Conservation (phyloP, 495 filamentous ascomycete genomes). For the Penicillium verhagenii region DNA sequence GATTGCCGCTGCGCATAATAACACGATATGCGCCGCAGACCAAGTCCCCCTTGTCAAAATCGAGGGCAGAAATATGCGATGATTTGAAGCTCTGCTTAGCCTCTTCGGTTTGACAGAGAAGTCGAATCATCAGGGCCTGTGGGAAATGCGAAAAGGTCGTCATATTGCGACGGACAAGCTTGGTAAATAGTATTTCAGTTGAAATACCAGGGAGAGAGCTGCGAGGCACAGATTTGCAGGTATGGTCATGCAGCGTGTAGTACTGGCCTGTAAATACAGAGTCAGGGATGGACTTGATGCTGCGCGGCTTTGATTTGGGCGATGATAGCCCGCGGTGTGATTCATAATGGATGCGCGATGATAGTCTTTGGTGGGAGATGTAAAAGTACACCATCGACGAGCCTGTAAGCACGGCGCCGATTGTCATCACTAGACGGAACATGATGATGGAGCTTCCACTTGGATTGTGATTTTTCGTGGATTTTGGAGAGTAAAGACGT, state of each 20-base stretch:
- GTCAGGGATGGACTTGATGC: slow-evolving; percentile 26
- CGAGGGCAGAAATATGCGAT: slow-evolving; percentile 24
- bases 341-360: slow-evolving; percentile 22
- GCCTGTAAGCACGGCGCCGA: slow-evolving; percentile 21
- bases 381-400: slow-evolving; percentile 25
- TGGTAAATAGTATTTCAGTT: slow-evolving; percentile 21
- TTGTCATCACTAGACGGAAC: slow-evolving; percentile 16
- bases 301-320: slow-evolving; percentile 7
- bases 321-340: slow-evolving; percentile 16
- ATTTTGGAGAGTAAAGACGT: neutral
- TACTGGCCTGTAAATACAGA: slow-evolving; percentile 19
- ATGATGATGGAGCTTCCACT: neutral
- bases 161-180: slow-evolving; percentile 39
- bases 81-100: slow-evolving; percentile 23
- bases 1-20: slow-evolving; percentile 17
- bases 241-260: slow-evolving; percentile 25
- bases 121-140: slow-evolving; percentile 26
- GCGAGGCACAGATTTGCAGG: slow-evolving; percentile 23
- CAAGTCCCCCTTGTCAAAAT: slow-evolving; percentile 34
- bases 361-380: slow-evolving; percentile 23
- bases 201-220: slow-evolving; percentile 19
- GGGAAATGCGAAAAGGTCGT: slow-evolving; percentile 30
- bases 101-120: slow-evolving; percentile 13
- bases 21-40: slow-evolving; percentile 37
- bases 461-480: neutral